Conservation (phyloP, 768 basidiomycete species). For the Podaxis sp. region DNA sequence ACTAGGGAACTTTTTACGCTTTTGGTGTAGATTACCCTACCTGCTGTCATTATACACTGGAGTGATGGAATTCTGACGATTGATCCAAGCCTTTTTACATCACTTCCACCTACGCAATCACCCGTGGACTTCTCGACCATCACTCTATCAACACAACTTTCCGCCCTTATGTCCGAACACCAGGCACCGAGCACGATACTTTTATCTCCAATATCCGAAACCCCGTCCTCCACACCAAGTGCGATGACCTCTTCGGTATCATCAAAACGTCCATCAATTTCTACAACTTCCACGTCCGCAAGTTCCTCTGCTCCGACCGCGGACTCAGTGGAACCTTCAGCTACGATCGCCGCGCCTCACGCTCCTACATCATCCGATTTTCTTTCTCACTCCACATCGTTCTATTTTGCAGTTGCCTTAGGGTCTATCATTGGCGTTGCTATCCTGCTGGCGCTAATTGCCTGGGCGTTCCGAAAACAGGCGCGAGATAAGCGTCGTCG, state of each 20-base stretch:
- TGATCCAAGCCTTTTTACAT: neutral
- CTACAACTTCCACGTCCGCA: neutral
- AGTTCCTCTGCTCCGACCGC: constrained; percentile 13
- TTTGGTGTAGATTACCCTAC: neutral
- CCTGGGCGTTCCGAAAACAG: constrained; percentile 45
- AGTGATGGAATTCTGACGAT: neutral
- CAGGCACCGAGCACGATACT: constrained; percentile 11
- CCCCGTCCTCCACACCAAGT: neutral
- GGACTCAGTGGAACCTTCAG: constrained; percentile 13
- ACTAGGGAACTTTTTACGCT: neutral
- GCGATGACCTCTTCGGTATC: constrained; percentile 1
- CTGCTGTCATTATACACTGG: constrained; percentile 6
- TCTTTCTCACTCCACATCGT: constrained; percentile 35
- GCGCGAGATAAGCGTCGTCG: constrained; percentile 33
- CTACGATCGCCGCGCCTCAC: constrained; percentile 3
- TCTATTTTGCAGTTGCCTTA: constrained; percentile 52
- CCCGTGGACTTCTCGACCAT: neutral
- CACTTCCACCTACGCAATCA: constrained; percentile 6
- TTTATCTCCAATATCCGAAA: constrained; percentile 2
- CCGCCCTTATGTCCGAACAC: constrained; percentile 8
- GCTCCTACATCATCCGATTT: constrained; percentile 11
- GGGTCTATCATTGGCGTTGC: constrained; percentile 46
- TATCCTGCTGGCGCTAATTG: constrained; percentile 44
- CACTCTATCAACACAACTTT: constrained; percentile 5
- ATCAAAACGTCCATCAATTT: neutral